phyloP scores from a whole-genome alignment of 257 asterid species.

The Cinchona pubescens region DNA sequence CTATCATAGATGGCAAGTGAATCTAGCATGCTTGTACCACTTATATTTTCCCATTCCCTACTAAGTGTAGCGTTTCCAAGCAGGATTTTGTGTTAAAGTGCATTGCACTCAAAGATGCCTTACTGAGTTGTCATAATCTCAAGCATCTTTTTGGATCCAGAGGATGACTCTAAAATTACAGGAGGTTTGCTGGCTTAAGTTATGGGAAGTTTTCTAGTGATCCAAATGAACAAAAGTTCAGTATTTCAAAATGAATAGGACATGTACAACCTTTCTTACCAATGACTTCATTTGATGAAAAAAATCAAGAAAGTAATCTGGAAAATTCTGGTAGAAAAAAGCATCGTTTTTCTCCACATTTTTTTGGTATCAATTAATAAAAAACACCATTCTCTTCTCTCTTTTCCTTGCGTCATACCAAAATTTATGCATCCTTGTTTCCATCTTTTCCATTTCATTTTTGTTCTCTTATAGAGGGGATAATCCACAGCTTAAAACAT shows the following conservation, averaged over 20 bases:
- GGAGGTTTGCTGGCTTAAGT: neutral
- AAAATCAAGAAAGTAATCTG: neutral
- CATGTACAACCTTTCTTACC: neutral
- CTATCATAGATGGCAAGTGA: neutral
- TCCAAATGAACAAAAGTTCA: neutral
- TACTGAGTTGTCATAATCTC: neutral
- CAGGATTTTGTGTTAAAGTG: neutral
- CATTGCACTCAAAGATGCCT: neutral
- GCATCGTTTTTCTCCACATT: too few relatives aligned
- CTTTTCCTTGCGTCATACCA: too few relatives aligned
- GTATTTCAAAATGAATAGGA: neutral
- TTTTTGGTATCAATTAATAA: neutral
- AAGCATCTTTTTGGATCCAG: neutral
- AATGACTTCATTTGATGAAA: neutral
- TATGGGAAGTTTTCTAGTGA: neutral
- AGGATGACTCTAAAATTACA: neutral
- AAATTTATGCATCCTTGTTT: neutral
- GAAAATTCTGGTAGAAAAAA: neutral
- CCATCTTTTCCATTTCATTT: neutral
- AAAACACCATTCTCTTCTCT: too few relatives aligned
- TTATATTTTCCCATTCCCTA: neutral
- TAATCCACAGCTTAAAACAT: neutral
- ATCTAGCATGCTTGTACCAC: neutral
- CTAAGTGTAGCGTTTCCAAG: neutral
- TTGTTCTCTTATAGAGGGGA: neutral